Percentiles rank a stretch among this genome's conserved stretches.
Conservation (phyloP, 1,284 basidiomycete genomes). For the Irpex lacteus region DNA sequence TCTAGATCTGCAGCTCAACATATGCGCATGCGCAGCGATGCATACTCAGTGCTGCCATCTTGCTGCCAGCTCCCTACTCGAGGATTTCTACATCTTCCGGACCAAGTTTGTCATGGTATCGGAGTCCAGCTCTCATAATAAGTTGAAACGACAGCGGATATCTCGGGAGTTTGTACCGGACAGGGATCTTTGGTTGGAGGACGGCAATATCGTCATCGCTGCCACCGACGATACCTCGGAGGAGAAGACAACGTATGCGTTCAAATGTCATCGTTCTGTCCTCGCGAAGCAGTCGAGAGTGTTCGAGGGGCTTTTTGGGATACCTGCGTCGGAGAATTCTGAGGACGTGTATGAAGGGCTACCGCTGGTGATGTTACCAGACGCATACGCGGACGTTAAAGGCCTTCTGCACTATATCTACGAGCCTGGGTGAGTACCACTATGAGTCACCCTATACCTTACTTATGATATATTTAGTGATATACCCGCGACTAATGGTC, state of each 20-base stretch:
- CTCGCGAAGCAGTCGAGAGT: not conserved
- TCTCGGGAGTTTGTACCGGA: not conserved
- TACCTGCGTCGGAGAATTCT: not conserved
- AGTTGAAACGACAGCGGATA: not conserved
- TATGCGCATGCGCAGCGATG: too few relatives aligned
- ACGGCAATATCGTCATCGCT: not conserved
- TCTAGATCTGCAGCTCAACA: too few relatives aligned
- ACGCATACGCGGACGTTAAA: not conserved
- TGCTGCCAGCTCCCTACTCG: too few relatives aligned
- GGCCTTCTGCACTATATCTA: not conserved
- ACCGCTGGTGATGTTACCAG: not conserved
- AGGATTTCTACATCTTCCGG: too few relatives aligned
- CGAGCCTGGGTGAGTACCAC: not conserved
- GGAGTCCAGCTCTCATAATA: not conserved
- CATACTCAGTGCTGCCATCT: too few relatives aligned
- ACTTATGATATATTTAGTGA: too few relatives aligned
- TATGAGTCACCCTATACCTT: not conserved
- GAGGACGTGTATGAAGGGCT: not conserved
- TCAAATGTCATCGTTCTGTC: not conserved
- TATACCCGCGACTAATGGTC: too few relatives aligned
- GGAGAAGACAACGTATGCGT: not conserved
- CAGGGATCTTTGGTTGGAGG: not conserved
- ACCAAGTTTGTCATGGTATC: too few relatives aligned
- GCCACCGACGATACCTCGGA: not conserved
- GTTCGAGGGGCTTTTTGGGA: not conserved